These are phyloP conservation scores for Penicillium sp. DNA, from an alignment of 2,329 filamentous ascomycete genomes.

Conservation along the genomic window DNA sequence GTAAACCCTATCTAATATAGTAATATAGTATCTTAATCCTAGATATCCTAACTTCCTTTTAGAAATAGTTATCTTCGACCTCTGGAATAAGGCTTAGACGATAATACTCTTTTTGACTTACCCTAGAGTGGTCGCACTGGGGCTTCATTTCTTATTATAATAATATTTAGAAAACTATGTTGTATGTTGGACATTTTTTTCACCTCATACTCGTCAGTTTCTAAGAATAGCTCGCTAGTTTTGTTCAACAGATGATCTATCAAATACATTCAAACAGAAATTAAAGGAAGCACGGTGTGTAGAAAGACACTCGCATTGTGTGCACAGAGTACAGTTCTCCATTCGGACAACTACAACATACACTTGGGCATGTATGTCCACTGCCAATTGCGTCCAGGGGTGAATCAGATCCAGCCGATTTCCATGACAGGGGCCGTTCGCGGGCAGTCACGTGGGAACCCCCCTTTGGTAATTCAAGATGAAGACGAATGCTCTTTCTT, in stretches of 20 bases:
- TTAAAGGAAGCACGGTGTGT: not conserved
- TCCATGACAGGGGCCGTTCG: slow-evolving; percentile 1
- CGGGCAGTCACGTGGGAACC: slow-evolving; percentile 4
- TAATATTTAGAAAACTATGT: too few species aligned
- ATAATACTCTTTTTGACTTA: too few species aligned
- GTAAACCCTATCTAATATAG: too few species aligned
- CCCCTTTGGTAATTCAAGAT: slow-evolving; percentile 1
- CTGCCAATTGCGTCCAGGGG: not conserved
- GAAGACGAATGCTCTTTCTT: not conserved
- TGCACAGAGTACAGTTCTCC: not conserved
- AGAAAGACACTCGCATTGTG: not conserved
- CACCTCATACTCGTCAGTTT: not conserved
- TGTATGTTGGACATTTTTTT: not conserved
- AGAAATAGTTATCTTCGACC: too few species aligned
- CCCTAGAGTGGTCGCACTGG: too few species aligned
- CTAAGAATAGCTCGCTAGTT: not conserved
- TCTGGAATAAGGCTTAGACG: too few species aligned
- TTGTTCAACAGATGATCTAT: not conserved
- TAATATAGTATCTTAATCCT: too few species aligned
- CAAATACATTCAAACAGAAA: not conserved
- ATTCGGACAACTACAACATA: not conserved
- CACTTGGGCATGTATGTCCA: not conserved
- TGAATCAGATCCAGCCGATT: not conserved
- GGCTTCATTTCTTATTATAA: too few species aligned
- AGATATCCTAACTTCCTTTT: too few species aligned